phyloP scores from a whole-genome alignment of 1,139 yeast species.

The Hanseniaspora gamundiae region DNA sequence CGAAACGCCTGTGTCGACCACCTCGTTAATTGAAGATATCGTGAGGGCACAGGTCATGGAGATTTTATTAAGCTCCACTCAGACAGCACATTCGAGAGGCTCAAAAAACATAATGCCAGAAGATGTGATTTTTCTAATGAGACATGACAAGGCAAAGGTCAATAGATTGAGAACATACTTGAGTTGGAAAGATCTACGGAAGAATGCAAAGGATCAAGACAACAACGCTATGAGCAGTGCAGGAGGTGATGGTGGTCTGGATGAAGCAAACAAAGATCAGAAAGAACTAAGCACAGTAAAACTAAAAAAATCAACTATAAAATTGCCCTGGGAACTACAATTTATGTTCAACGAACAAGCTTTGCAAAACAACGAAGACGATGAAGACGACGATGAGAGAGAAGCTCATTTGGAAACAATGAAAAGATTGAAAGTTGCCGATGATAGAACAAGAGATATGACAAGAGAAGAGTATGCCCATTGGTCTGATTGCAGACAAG shows the following conservation, averaged over 20 bases:
- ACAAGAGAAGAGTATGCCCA: constrained; percentile 95
- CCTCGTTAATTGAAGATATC: constrained; percentile 84
- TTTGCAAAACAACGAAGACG: constrained; percentile 66
- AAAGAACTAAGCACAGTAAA: constrained; percentile 41
- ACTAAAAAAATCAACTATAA: constrained; percentile 65
- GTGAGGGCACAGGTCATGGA: constrained; percentile 93
- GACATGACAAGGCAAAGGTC: constrained; percentile 93
- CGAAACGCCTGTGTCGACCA: constrained; percentile 87
- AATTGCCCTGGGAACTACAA: constrained; percentile 91
- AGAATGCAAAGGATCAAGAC: constrained; percentile 93
- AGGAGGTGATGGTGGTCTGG: constrained; percentile 25
- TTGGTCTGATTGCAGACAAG: constrained; percentile 98
- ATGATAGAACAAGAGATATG: constrained; percentile 87
- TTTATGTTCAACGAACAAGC: constrained; percentile 91
- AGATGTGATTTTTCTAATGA: constrained; percentile 80
- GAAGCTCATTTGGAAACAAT: constrained; percentile 85
- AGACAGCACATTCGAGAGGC: constrained; percentile 69
- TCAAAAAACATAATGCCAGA: constrained; percentile 82
- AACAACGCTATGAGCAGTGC: constrained; percentile 51
- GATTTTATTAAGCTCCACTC: constrained; percentile 49
- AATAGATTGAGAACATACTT: constrained; percentile 79
- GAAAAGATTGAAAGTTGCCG: constrained; percentile 83
- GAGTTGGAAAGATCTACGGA: constrained; percentile 96
- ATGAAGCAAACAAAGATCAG: constrained; percentile 29
- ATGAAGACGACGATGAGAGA: constrained; percentile 71